These are phyloP conservation scores for Nemania abortiva DNA, from an alignment of 2,329 filamentous ascomycete species.

Conservation along the genomic window DNA sequence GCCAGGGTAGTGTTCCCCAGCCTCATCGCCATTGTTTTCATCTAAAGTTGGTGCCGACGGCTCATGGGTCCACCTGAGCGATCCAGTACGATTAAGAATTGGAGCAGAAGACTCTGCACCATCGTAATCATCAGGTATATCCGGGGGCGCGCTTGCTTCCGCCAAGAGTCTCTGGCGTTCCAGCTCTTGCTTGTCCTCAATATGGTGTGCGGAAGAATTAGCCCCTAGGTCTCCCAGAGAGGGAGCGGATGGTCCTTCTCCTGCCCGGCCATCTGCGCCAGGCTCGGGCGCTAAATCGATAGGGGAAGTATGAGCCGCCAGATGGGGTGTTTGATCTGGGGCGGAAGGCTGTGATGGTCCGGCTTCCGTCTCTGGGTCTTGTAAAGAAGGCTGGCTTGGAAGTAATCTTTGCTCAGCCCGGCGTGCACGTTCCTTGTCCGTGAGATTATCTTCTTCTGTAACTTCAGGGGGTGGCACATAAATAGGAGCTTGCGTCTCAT, in stretches of 20 bases:
- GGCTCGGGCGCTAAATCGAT: neutral
- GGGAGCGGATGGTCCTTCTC: constrained; percentile 57
- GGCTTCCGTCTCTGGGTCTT: constrained; percentile 49
- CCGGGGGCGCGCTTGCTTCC: constrained; percentile 65
- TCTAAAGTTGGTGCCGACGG: constrained; percentile 51
- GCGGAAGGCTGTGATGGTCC: constrained; percentile 57
- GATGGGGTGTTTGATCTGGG: constrained; percentile 5
- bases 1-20: constrained; percentile 56
- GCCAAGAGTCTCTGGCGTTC: constrained; percentile 66
- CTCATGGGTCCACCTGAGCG: constrained; percentile 43
- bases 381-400: constrained; percentile 79
- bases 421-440: constrained; percentile 85
- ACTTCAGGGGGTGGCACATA: constrained; percentile 72
- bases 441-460: constrained; percentile 70
- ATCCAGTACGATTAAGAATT: constrained; percentile 34
- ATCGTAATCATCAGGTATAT: constrained; percentile 45
- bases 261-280: constrained; percentile 1
- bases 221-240: constrained; percentile 59
- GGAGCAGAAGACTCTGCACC: constrained; percentile 43
- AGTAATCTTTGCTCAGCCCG: constrained; percentile 82
- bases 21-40: constrained; percentile 43
- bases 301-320: neutral
- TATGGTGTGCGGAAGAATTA: constrained; percentile 48
- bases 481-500: constrained; percentile 56
- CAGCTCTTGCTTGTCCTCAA: constrained; percentile 79